phyloP scores from a whole-genome alignment of 345 rosid species.

The Lagerstroemia speciosa region DNA sequence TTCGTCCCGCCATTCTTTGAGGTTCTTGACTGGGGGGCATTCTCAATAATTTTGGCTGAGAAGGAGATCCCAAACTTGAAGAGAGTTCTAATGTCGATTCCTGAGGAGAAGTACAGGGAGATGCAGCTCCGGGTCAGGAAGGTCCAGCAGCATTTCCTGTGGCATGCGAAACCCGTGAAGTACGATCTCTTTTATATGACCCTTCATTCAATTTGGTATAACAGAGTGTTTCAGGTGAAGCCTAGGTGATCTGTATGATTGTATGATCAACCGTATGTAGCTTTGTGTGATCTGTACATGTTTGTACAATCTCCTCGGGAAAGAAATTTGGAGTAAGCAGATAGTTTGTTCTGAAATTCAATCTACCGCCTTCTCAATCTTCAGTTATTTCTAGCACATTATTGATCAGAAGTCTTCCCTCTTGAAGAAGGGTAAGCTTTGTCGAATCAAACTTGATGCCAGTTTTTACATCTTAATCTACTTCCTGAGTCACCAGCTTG shows the following conservation, averaged over 20 bases:
- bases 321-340: no score
- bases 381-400: not conserved
- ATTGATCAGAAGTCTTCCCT: not conserved
- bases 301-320: not conserved
- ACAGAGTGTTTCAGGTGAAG: slow-evolving; percentile 73
- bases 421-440: no score
- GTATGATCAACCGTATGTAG: not conserved
- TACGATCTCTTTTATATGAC: slow-evolving; percentile 90
- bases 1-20: slow-evolving; percentile 87
- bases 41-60: slow-evolving; percentile 71
- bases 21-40: slow-evolving; percentile 69
- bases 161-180: slow-evolving; percentile 78
- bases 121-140: slow-evolving; percentile 73
- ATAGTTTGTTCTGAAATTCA: no score
- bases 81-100: slow-evolving; percentile 48
- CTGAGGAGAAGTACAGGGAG: slow-evolving; percentile 49
- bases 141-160: slow-evolving; percentile 73
- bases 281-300: not conserved
- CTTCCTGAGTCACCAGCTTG: no score
- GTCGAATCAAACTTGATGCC: no score
- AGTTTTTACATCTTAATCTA: no score
- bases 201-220: slow-evolving; percentile 87
- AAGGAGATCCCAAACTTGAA: slow-evolving; percentile 71
- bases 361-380: not conserved
- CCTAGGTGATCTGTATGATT: slow-evolving; percentile 26